Evolutionary conservation across 2,329 filamentous ascomycete genomes (phyloP).

Genomic region (Ophiostoma triangulosporum): DNA sequence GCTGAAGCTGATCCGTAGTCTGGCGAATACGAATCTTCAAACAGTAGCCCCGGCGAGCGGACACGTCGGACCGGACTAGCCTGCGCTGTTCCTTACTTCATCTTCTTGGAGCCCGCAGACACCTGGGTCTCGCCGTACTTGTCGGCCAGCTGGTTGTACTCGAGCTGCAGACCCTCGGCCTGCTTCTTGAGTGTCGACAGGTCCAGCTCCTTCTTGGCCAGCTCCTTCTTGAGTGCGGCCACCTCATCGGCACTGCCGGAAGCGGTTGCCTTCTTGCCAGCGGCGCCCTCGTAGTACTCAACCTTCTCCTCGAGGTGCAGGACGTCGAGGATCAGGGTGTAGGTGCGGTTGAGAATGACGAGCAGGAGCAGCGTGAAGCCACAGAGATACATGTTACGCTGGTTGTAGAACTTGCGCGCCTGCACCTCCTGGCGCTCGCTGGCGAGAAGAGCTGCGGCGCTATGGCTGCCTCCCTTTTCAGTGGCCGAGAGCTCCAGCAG

Average conservation of each 20-base stretch:
- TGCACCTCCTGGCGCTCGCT: constrained; percentile 96
- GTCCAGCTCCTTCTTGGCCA: constrained; percentile 69
- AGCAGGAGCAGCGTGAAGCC: constrained; percentile 98
- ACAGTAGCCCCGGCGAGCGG: no score
- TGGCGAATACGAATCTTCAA: no score
- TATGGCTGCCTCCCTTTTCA: constrained; percentile 39
- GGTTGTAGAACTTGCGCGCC: constrained; percentile 98
- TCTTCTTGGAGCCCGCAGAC: constrained; percentile 44
- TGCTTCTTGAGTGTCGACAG: constrained; percentile 88
- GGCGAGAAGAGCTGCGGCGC: constrained; percentile 56
- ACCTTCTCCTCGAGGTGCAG: constrained; percentile 86
- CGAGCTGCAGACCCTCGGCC: constrained; percentile 64
- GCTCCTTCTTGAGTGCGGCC: constrained; percentile 51
- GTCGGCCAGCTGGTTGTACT: constrained; percentile 78
- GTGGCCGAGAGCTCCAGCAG: constrained; percentile 70
- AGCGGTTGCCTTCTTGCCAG: constrained; percentile 40
- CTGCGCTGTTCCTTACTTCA: no score
- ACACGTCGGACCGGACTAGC: no score
- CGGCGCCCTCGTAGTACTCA: constrained; percentile 61
- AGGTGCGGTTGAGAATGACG: constrained; percentile 96
- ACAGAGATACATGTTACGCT: constrained; percentile 99
- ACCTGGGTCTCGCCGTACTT: constrained; percentile 51
- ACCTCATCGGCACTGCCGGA: constrained; percentile 68
- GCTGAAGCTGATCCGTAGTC: no score
- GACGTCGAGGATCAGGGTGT: constrained; percentile 88